These are phyloP conservation scores for Xylaria sp. DNA, from an alignment of 2,329 filamentous ascomycete genomes.

Conservation along the genomic window DNA sequence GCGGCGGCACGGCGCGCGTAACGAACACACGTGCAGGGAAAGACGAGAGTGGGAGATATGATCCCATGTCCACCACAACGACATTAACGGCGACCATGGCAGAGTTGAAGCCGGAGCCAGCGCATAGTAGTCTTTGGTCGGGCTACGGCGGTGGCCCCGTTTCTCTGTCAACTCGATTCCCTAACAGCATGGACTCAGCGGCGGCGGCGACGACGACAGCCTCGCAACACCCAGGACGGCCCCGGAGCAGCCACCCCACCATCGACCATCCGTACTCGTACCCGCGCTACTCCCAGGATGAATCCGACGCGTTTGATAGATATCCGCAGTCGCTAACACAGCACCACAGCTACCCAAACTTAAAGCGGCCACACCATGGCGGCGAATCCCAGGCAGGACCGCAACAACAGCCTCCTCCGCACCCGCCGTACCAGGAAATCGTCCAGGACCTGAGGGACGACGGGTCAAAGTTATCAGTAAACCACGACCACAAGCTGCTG, in stretches of 20 bases:
- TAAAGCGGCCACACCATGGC: slow-evolving; percentile 62
- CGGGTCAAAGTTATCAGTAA: slow-evolving; percentile 60
- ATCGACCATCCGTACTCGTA: slow-evolving; percentile 61
- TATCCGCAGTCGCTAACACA: slow-evolving; percentile 55
- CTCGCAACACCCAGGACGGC: slow-evolving; percentile 53
- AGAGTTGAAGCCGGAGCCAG: slow-evolving; percentile 65
- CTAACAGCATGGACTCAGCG: slow-evolving; percentile 56
- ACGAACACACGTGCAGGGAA: slow-evolving; percentile 23
- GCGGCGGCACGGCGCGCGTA: slow-evolving; percentile 26
- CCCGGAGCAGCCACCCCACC: slow-evolving; percentile 55
- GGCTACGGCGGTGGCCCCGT: slow-evolving; percentile 60
- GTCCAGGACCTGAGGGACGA: slow-evolving; percentile 66
- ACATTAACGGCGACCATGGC: slow-evolving; percentile 67
- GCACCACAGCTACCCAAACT: slow-evolving; percentile 59
- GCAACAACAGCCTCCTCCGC: slow-evolving; percentile 33
- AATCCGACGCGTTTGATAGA: slow-evolving; percentile 59
- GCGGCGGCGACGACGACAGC: slow-evolving; percentile 53
- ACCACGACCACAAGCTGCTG: slow-evolving; percentile 65
- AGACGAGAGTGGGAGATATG: slow-evolving; percentile 48
- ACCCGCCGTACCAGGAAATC: slow-evolving; percentile 63
- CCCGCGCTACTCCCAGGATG: slow-evolving; percentile 60
- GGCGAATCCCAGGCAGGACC: slow-evolving; percentile 21
- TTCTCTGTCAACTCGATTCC: slow-evolving; percentile 58
- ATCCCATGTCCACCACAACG: slow-evolving; percentile 65
- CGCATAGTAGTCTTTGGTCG: slow-evolving; percentile 63